Conservation (phyloP, 306 rosid species). For the Cucurbita maxima region DNA sequence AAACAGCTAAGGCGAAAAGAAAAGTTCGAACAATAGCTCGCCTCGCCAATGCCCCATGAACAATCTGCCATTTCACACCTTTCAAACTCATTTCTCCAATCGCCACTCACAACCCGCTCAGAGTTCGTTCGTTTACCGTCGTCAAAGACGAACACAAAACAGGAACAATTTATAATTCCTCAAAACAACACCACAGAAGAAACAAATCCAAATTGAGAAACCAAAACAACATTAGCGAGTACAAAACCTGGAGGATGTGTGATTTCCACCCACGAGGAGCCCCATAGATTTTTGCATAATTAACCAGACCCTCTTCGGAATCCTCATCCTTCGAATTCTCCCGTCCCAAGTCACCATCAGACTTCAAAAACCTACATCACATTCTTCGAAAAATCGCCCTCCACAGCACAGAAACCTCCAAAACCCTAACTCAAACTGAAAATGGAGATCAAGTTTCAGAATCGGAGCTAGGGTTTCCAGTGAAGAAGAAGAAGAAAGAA, state of each 20-base stretch:
- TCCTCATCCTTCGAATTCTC: conserved; percentile 21
- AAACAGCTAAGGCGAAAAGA: conserved; percentile 42
- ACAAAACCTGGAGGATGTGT: conserved; percentile 90
- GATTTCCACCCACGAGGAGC: conserved; percentile 96
- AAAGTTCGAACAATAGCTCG: conserved; percentile 36
- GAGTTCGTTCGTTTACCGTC: background rate
- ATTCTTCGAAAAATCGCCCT: background rate
- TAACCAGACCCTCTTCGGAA: conserved; percentile 56
- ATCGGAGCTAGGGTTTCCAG: background rate
- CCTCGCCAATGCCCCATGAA: conserved; percentile 36
- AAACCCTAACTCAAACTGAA: background rate
- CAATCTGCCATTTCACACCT: conserved; percentile 22
- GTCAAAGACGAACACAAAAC: background rate
- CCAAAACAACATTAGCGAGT: conserved; percentile 36
- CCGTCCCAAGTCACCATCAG: conserved; percentile 38
- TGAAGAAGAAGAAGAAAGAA: background rate
- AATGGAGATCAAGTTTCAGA: background rate
- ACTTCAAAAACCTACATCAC: conserved; percentile 8
- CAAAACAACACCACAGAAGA: background rate
- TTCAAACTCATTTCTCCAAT: conserved; percentile 28
- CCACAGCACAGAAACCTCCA: background rate
- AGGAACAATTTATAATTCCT: background rate
- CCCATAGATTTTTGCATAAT: conserved; percentile 67
- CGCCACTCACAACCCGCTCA: background rate
- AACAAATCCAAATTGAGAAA: conserved; percentile 13